Conservation (phyloP, 2,329 filamentous ascomycete species). For the Tolypocladium tundrense region DNA sequence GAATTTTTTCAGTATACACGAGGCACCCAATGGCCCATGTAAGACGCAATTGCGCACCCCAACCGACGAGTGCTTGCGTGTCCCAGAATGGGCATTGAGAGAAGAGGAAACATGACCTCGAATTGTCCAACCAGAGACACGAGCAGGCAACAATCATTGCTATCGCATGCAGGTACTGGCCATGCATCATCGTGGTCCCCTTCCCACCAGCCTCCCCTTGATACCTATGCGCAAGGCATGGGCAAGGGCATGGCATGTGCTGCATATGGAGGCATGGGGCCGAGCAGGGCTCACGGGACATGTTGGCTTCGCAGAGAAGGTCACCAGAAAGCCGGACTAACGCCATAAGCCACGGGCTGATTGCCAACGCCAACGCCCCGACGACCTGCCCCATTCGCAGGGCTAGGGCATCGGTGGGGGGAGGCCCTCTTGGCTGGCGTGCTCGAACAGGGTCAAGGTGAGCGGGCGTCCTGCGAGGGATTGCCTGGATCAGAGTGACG, state of each 20-base stretch:
- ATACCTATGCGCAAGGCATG: neutral
- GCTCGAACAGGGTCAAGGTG: neutral
- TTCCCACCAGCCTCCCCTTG: neutral
- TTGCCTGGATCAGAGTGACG: neutral
- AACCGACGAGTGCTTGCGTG: neutral
- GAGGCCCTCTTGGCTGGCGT: neutral
- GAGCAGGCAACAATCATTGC: neutral
- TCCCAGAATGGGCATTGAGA: neutral
- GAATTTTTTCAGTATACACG: neutral
- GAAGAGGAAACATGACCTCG: constrained; percentile 2
- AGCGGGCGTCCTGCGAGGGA: neutral
- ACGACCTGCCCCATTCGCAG: neutral
- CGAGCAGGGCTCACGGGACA: neutral
- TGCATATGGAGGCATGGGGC: neutral
- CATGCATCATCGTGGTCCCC: neutral
- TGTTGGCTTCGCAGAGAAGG: neutral
- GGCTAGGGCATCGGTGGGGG: neutral
- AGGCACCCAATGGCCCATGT: neutral
- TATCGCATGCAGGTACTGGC: constrained; percentile 6
- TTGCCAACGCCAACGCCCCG: neutral
- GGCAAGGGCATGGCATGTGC: neutral
- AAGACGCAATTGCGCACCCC: neutral
- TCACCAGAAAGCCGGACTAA: neutral
- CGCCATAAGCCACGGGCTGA: neutral
- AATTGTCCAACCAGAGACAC: constrained; percentile 6